Evolutionary conservation across 2,329 filamentous ascomycete genomes (phyloP).

Genomic region (Apiospora koreana): DNA sequence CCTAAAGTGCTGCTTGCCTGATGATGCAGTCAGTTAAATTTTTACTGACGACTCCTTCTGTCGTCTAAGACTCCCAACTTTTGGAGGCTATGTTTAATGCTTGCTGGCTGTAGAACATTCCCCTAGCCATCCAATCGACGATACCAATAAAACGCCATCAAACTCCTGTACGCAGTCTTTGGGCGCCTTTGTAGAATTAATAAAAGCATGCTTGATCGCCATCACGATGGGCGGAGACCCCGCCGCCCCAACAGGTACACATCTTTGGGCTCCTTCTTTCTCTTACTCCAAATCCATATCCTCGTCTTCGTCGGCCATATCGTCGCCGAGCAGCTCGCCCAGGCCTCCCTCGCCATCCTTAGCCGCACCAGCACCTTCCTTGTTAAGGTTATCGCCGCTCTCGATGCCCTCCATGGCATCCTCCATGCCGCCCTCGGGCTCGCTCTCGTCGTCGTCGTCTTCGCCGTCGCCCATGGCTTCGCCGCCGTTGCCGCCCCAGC

Average conservation of each 20-base stretch:
- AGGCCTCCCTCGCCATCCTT: conserved; percentile 52
- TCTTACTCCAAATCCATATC: conserved; percentile 51
- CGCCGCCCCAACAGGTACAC: not conserved
- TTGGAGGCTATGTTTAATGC: not conserved
- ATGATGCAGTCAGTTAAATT: not conserved
- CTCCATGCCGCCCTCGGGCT: conserved; percentile 52
- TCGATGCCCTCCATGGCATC: conserved; percentile 54
- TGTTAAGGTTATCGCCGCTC: conserved; percentile 33
- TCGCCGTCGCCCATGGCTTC: conserved; percentile 42
- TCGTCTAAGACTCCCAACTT: not conserved
- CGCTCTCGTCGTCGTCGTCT: conserved; percentile 37
- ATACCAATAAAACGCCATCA: conserved; percentile 6
- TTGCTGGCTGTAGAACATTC: not conserved
- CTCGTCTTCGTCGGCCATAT: conserved; percentile 54
- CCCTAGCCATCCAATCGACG: not conserved
- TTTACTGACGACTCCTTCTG: not conserved
- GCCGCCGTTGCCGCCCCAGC: conserved; percentile 49
- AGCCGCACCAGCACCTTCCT: conserved; percentile 40
- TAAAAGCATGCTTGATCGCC: not conserved
- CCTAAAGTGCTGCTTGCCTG: not conserved
- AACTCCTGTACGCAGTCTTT: conserved; percentile 4
- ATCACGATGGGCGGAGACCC: not conserved
- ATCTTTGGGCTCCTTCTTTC: not conserved
- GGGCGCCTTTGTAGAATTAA: not conserved
- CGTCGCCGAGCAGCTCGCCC: conserved; percentile 55